Percentiles rank a stretch among this genome's conserved stretches.
phyloP scores from a whole-genome alignment of 1,139 yeast genomes.

The Dujonia santamariae region DNA sequence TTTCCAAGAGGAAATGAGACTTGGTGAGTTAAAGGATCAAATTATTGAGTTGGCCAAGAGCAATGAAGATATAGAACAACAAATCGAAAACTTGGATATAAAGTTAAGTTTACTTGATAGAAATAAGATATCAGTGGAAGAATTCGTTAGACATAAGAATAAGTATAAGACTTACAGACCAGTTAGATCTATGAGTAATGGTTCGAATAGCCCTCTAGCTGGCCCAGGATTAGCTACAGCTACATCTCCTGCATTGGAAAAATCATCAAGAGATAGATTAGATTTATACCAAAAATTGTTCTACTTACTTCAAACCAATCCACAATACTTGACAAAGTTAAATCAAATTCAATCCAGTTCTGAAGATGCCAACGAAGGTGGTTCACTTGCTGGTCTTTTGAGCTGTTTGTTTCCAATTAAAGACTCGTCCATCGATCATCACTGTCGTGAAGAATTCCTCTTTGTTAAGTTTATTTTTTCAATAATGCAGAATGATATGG shows the following conservation, averaged over 20 bases:
- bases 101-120: constrained; percentile 76
- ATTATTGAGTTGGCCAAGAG: constrained; percentile 60
- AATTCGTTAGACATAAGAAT: constrained; percentile 57
- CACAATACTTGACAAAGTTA: constrained; percentile 64
- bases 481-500: constrained; percentile 47
- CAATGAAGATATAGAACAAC: constrained; percentile 68
- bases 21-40: constrained; percentile 66
- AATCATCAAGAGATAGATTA: constrained; percentile 39
- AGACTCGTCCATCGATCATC: constrained; percentile 26
- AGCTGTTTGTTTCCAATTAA: constrained; percentile 46
- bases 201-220: not conserved
- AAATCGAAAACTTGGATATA: constrained; percentile 76
- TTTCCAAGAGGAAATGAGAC: constrained; percentile 69
- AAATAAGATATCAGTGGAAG: constrained; percentile 78
- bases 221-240: not conserved
- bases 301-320: constrained; percentile 82
- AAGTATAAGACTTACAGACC: constrained; percentile 25
- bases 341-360: constrained; percentile 20
- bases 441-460: constrained; percentile 72
- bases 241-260: constrained; percentile 21
- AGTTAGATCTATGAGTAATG: not conserved
- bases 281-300: constrained; percentile 76
- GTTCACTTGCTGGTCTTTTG: constrained; percentile 24
- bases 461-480: constrained; percentile 58
- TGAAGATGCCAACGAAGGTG: constrained; percentile 18